Percentiles rank a stretch among this genome's conserved stretches.
Conservation (phyloP, 345 rosid genomes). For the rapeseed (Brassica napus) region Da-Ae NC_063434.1:24072001-24072500, state of each 20-base stretch:
- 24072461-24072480: background rate
- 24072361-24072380: conserved; percentile 22
- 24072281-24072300: conserved; percentile 14
- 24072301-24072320: conserved; percentile 32
- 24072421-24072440: background rate
- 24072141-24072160: too few species aligned
- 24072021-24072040: too few species aligned
- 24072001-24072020: too few species aligned
- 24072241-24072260: background rate
- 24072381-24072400: conserved; percentile 1
- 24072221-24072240: conserved; percentile 1
- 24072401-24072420: background rate
- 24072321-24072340: conserved; percentile 25
- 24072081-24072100: too few species aligned
- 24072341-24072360: background rate
- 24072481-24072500: background rate
- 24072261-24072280: background rate
- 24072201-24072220: conserved; percentile 9
- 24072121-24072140: too few species aligned
- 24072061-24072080: too few species aligned
- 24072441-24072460: background rate
- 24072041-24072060: too few species aligned
- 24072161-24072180: too few species aligned
- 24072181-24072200: background rate
- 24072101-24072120: too few species aligned